Evolutionary conservation across 257 asterid genomes (phyloP).

Genomic region (Scutellaria minor): DNA sequence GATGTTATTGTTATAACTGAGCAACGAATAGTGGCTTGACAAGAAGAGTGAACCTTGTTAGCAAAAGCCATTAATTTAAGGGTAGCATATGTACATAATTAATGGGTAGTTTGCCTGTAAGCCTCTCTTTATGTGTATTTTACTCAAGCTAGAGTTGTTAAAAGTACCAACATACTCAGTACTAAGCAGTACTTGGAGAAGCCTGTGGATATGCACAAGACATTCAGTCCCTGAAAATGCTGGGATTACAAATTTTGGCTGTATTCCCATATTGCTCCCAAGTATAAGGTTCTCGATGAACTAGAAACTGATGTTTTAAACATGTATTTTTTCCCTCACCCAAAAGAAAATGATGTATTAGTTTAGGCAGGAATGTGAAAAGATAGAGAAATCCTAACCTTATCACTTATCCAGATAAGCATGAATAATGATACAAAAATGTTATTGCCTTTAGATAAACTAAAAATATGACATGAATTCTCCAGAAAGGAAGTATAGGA

Average conservation of each 20-base stretch:
- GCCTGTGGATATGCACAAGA: not conserved
- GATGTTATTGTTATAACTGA: no score
- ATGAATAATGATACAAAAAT: not conserved
- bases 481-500: no score
- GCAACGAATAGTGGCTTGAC: no score
- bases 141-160: not conserved
- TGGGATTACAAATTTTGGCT: no score
- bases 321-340: no score
- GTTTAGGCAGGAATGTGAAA: no score
- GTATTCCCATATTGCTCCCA: not conserved
- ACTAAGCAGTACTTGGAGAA: not conserved
- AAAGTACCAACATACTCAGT: not conserved
- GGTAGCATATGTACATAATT: no score
- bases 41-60: no score
- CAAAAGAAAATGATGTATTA: no score
- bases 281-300: not conserved
- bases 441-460: not conserved
- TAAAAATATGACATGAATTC: no score
- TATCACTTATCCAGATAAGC: slow-evolving; percentile 1
- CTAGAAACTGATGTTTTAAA: not conserved
- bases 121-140: not conserved
- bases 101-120: no score
- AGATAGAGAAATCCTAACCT: not conserved
- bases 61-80: no score
- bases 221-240: not conserved